phyloP scores from a whole-genome alignment of 192 early-diverging fungal genomes.

The Kickxella alabastrina region DNA sequence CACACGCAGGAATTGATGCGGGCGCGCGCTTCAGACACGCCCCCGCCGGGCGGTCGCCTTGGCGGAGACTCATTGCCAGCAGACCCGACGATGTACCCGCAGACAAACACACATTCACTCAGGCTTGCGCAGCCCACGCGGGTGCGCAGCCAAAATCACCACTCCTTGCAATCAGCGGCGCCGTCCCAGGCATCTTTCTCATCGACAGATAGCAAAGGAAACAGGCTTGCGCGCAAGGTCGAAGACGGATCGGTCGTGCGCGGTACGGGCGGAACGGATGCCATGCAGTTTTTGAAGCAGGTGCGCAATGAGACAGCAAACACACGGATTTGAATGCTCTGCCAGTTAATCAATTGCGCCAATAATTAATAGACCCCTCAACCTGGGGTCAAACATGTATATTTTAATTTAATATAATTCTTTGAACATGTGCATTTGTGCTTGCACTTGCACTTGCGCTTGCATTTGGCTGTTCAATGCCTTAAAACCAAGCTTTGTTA shows the following conservation, averaged over 20 bases:
- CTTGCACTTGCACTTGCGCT: too few species aligned
- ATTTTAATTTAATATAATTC: too few species aligned
- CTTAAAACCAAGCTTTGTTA: too few species aligned
- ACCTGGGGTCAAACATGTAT: too few species aligned
- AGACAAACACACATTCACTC: constrained; percentile 29
- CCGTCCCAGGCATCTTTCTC: not conserved
- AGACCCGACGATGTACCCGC: constrained; percentile 48
- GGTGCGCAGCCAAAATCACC: not conserved
- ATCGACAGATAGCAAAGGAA: not conserved
- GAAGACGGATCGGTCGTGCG: constrained; percentile 60
- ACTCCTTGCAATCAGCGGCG: not conserved
- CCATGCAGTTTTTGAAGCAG: constrained; percentile 93
- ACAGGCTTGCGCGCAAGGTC: constrained; percentile 59
- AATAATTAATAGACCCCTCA: too few species aligned
- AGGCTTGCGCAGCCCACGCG: not conserved
- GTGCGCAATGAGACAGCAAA: constrained; percentile 75
- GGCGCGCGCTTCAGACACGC: not conserved
- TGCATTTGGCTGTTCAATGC: too few species aligned
- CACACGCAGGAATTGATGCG: constrained; percentile 14
- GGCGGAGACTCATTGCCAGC: constrained; percentile 49
- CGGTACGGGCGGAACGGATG: constrained; percentile 80
- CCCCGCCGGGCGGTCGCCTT: constrained; percentile 24
- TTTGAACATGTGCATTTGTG: too few species aligned
- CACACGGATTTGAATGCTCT: constrained; percentile 24
- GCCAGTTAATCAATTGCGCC: too few species aligned